Evolutionary conservation across 2,329 filamentous ascomycete species (phyloP).

Genomic region (Chrysoporthe deuterocubensis): DNA sequence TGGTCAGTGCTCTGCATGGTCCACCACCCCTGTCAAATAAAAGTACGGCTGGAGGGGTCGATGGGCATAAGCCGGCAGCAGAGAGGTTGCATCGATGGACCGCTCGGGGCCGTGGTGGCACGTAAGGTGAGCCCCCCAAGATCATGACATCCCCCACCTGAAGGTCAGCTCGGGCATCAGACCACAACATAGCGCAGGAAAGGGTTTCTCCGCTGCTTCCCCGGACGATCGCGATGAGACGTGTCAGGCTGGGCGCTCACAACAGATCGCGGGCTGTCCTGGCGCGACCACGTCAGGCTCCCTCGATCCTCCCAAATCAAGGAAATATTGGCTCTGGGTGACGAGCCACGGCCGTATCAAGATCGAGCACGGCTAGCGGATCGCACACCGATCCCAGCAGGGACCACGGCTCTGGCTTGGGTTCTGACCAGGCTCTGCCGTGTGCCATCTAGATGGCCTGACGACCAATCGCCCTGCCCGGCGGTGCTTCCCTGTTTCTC

Average conservation of each 20-base stretch:
- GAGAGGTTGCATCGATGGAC: constrained; percentile 22
- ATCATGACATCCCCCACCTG: constrained; percentile 24
- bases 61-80: constrained; percentile 5
- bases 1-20: constrained; percentile 23
- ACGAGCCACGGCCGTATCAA: background rate
- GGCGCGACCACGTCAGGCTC: constrained; percentile 9
- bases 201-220: constrained; percentile 8
- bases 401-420: constrained; percentile 15
- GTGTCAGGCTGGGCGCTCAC: constrained; percentile 12
- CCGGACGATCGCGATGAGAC: constrained; percentile 15
- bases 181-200: constrained; percentile 10
- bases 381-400: constrained; percentile 2
- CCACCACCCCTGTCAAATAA: constrained; percentile 9
- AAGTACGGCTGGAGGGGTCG: constrained; percentile 3
- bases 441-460: background rate
- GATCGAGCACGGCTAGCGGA: constrained; percentile 10
- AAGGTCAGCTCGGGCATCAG: constrained; percentile 16
- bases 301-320: constrained; percentile 12
- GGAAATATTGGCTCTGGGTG: background rate
- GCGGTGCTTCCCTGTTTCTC: constrained; percentile 10
- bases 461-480: background rate
- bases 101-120: background rate
- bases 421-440: constrained; percentile 4
- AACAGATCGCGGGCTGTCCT: constrained; percentile 12
- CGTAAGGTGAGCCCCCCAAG: constrained; percentile 7